Percentiles rank a stretch among this genome's conserved stretches.
phyloP scores from a whole-genome alignment of 805 yeast genomes.

The Candida manassasensis region DNA sequence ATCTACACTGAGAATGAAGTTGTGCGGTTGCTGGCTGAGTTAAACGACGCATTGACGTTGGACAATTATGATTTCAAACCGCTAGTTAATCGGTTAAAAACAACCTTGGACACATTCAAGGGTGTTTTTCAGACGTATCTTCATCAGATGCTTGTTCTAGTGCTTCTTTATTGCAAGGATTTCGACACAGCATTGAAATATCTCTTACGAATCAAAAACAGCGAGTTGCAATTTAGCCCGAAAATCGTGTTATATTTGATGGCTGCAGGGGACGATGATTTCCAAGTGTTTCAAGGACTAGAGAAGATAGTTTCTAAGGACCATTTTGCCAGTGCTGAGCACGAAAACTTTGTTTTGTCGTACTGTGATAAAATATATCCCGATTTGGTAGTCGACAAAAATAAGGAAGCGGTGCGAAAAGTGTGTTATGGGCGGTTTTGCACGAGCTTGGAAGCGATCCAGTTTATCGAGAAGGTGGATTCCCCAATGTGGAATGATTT shows the following conservation, averaged over 20 bases:
- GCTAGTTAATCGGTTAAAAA: not conserved
- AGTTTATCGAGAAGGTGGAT: constrained; percentile 11
- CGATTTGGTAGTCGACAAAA: not conserved
- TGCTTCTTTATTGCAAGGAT: not conserved
- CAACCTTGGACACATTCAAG: not conserved
- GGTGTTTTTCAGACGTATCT: constrained; percentile 7
- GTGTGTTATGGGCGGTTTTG: constrained; percentile 3
- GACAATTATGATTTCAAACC: constrained; percentile 1
- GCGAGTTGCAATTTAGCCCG: not conserved
- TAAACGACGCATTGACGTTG: not conserved
- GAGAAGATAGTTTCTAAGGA: not conserved
- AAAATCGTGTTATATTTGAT: not conserved
- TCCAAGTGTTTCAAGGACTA: not conserved
- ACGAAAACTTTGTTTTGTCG: not conserved
- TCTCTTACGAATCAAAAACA: not conserved
- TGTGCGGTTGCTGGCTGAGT: constrained; percentile 1
- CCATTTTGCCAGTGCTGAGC: not conserved
- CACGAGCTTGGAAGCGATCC: constrained; percentile 9
- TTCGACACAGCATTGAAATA: constrained; percentile 4
- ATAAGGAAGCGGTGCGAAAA: not conserved
- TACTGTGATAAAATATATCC: constrained; percentile 1
- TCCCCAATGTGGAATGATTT: constrained; percentile 12
- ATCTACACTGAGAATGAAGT: constrained; percentile 6
- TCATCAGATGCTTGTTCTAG: constrained; percentile 6
- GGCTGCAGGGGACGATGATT: not conserved